These are phyloP conservation scores for Eimeria tenella DNA, from an alignment of 169 alveolate genomes.

Conservation along the genomic window DNA sequence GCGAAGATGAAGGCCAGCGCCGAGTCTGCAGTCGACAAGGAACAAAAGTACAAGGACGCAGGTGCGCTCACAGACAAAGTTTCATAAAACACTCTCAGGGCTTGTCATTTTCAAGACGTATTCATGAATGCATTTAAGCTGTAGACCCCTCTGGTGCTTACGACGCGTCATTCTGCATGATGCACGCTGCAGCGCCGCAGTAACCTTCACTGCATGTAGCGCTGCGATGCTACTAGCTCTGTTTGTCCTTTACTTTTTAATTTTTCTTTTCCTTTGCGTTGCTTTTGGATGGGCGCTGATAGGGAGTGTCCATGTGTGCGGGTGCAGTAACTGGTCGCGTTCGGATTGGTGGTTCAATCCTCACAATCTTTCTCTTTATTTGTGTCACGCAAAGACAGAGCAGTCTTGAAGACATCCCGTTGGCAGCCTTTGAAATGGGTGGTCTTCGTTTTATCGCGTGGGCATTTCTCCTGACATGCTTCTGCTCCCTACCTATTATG, in stretches of 20 bases:
- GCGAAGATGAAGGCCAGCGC: conserved; percentile 40
- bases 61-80: neutral
- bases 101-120: neutral
- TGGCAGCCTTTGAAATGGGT: conserved; percentile 33
- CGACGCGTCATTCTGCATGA: neutral
- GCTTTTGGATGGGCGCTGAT: neutral
- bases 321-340: conserved; percentile 51
- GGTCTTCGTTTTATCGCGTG: conserved; percentile 13
- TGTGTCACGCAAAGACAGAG: conserved; percentile 46
- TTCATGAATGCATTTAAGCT: neutral
- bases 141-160: neutral
- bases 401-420: conserved; percentile 40
- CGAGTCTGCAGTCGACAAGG: conserved; percentile 14
- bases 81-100: neutral
- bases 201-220: neutral
- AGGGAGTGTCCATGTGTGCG: neutral
- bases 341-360: conserved; percentile 29
- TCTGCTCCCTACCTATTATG: conserved; percentile 39
- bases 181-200: neutral
- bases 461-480: neutral
- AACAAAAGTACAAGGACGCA: conserved; percentile 34
- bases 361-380: conserved; percentile 18
- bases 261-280: neutral
- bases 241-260: no score
- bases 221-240: neutral